Evolutionary conservation across 2,329 filamentous ascomycete species (phyloP).

Genomic region (Paracoccidioides brasiliensis): DNA sequence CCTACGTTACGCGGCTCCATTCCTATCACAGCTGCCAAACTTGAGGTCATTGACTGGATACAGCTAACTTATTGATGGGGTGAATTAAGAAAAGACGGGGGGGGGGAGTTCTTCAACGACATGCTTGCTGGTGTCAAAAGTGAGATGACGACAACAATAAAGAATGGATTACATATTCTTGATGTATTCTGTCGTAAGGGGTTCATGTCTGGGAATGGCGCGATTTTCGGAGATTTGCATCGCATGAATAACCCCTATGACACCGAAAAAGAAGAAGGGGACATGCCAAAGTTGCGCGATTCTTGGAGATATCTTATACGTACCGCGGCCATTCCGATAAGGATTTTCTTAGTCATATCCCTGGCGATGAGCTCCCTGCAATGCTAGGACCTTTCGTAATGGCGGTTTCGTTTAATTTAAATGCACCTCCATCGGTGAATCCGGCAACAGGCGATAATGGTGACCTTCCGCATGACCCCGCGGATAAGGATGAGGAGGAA

Average conservation of each 20-base stretch:
- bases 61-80: slow-evolving; percentile 34
- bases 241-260: neutral
- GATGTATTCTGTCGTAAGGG: slow-evolving; percentile 33
- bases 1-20: slow-evolving; percentile 34
- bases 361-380: slow-evolving; percentile 23
- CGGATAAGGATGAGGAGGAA: slow-evolving; percentile 7
- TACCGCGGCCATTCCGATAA: slow-evolving; percentile 32
- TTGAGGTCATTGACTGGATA: slow-evolving; percentile 34
- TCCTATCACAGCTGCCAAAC: slow-evolving; percentile 30
- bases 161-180: slow-evolving; percentile 28
- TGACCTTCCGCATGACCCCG: slow-evolving; percentile 13
- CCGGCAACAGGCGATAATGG: slow-evolving; percentile 12
- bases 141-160: slow-evolving; percentile 14
- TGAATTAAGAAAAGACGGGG: slow-evolving; percentile 29
- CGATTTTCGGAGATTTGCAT: slow-evolving; percentile 12
- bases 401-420: slow-evolving; percentile 24
- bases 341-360: slow-evolving; percentile 30
- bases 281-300: slow-evolving; percentile 27
- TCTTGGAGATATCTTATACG: slow-evolving; percentile 36
- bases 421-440: slow-evolving; percentile 20
- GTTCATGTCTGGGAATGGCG: slow-evolving; percentile 25
- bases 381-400: slow-evolving; percentile 27
- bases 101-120: slow-evolving; percentile 27
- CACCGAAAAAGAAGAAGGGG: neutral
- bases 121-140: neutral